phyloP scores from a whole-genome alignment of 768 basidiomycete genomes.

The Mycena metata region DNA sequence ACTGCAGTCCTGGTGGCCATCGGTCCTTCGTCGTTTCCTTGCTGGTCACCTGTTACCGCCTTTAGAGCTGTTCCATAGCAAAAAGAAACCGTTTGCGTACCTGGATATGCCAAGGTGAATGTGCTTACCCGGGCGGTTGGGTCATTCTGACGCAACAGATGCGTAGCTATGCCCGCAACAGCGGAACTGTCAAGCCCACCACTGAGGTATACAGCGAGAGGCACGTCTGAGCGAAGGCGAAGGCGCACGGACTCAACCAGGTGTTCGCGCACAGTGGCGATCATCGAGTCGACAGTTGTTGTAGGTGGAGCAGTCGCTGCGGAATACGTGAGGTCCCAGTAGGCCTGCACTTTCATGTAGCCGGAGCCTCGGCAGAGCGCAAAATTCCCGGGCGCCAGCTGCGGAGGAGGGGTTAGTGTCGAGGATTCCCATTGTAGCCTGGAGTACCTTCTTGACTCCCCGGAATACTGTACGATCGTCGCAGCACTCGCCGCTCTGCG shows the following conservation, averaged over 20 bases:
- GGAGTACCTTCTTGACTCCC: constrained; percentile 30
- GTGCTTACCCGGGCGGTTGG: constrained; percentile 24
- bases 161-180: constrained; percentile 35
- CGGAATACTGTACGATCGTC: constrained; percentile 36
- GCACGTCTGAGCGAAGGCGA: constrained; percentile 35
- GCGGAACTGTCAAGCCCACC: constrained; percentile 37
- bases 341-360: constrained; percentile 14
- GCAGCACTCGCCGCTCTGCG: constrained; percentile 16
- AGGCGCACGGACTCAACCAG: constrained; percentile 32
- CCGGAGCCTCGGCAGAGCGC: constrained; percentile 22
- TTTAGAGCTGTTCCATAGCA: too few species aligned
- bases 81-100: constrained; percentile 3
- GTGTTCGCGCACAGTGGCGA: constrained; percentile 18
- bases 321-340: constrained; percentile 37
- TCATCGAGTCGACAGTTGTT: constrained; percentile 21
- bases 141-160: constrained; percentile 31
- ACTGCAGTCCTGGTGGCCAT: constrained; percentile 24
- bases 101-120: constrained; percentile 32
- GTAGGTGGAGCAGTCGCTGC: background rate
- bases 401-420: too few species aligned
- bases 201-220: constrained; percentile 36
- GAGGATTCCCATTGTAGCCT: too few species aligned
- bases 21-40: constrained; percentile 27
- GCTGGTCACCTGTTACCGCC: constrained; percentile 14
- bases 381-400: constrained; percentile 25